phyloP scores from a whole-genome alignment of 225 moss, liverwort and hornwort species.

The Marchantia paleacea region DNA sequence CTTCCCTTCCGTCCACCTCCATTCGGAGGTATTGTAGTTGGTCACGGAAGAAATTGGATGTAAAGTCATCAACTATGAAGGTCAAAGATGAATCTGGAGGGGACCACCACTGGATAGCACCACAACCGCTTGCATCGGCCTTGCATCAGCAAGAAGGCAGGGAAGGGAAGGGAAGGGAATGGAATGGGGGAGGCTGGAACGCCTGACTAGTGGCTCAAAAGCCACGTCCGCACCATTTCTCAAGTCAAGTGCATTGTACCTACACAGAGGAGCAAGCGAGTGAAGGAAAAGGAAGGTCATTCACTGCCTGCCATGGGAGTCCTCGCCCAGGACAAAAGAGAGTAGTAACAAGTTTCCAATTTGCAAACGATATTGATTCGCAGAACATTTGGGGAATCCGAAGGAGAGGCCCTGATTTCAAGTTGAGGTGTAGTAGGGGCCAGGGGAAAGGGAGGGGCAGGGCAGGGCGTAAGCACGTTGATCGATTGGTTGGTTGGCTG shows the following conservation, averaged over 20 bases:
- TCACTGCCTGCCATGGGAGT: too few species aligned
- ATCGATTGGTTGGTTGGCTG: not conserved
- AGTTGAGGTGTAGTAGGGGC: not conserved
- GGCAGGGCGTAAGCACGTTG: not conserved
- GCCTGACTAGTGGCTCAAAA: not conserved
- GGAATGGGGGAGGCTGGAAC: not conserved
- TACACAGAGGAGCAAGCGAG: not conserved
- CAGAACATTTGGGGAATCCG: conserved; percentile 8
- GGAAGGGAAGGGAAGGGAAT: not conserved
- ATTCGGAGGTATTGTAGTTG: not conserved
- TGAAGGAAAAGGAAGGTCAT: too few species aligned
- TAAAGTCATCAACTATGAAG: not conserved
- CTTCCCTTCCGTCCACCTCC: not conserved
- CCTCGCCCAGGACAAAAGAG: not conserved
- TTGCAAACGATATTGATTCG: not conserved
- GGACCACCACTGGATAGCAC: not conserved
- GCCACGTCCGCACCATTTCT: conserved; percentile 6
- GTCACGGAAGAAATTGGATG: not conserved
- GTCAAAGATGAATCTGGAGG: not conserved
- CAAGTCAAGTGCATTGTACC: not conserved
- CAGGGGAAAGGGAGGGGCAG: not conserved
- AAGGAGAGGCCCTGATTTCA: conserved; percentile 10
- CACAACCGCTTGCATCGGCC: not conserved
- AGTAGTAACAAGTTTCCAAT: not conserved
- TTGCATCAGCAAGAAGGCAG: not conserved